A percentile compares a stretch with the other conserved stretches of the same genome.
Evolutionary conservation across 1,284 basidiomycete species (phyloP).

Genomic region (Testicularia cyperi): DNA sequence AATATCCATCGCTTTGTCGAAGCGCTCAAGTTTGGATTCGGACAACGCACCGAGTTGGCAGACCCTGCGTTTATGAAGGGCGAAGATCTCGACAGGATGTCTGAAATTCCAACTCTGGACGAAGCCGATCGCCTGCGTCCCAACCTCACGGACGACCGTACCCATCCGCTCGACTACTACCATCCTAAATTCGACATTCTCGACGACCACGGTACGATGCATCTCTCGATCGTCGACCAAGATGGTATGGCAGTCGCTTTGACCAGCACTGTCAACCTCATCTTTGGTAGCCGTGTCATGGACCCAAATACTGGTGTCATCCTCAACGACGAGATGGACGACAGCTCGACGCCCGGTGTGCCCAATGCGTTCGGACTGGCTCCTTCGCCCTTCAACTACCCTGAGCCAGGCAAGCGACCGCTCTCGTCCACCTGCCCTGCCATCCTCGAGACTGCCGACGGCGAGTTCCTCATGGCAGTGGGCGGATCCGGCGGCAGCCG

Average conservation of each 20-base stretch:
- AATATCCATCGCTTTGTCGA: slow-evolving; percentile 62
- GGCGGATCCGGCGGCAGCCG: slow-evolving; percentile 61
- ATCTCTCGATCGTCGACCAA: slow-evolving; percentile 60
- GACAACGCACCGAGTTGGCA: slow-evolving; percentile 61
- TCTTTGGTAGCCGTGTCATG: slow-evolving; percentile 59
- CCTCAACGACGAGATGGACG: slow-evolving; percentile 62
- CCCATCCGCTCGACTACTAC: slow-evolving; percentile 58
- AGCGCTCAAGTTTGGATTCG: slow-evolving; percentile 60
- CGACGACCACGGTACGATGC: slow-evolving; percentile 61
- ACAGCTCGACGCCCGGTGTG: slow-evolving; percentile 61
- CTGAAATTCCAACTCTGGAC: slow-evolving; percentile 26
- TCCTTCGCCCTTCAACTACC: slow-evolving; percentile 60
- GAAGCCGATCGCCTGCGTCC: slow-evolving; percentile 50
- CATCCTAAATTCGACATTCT: slow-evolving; percentile 58
- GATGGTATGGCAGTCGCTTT: slow-evolving; percentile 61
- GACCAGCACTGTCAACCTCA: slow-evolving; percentile 62
- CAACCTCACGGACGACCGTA: slow-evolving; percentile 54
- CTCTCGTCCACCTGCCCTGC: slow-evolving; percentile 60
- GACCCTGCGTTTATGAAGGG: slow-evolving; percentile 62
- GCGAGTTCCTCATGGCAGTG: slow-evolving; percentile 59
- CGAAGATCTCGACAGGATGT: slow-evolving; percentile 5
- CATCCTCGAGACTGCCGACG: slow-evolving; percentile 59
- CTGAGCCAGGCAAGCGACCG: slow-evolving; percentile 60
- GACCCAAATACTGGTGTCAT: slow-evolving; percentile 46
- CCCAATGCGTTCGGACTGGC: slow-evolving; percentile 61